Evolutionary conservation across 163 green algal genomes (phyloP).

Genomic region (Scenedesmus sp.): DNA sequence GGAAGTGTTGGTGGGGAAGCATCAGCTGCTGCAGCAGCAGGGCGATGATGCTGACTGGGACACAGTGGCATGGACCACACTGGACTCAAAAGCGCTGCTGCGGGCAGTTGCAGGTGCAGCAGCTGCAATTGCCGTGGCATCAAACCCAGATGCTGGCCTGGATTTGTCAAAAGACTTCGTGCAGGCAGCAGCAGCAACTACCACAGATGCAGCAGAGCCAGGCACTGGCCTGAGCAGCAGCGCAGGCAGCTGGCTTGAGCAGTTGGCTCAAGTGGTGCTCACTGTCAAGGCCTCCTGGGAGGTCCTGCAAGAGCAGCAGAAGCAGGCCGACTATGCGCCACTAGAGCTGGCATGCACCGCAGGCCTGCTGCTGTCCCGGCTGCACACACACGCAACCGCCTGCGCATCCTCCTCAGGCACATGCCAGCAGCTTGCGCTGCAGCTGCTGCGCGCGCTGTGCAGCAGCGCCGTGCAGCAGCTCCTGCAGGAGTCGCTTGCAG

Average conservation of each 20-base stretch:
- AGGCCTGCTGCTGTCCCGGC: conserved; percentile 25
- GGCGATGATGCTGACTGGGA: conserved; percentile 9
- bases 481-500: conserved; percentile 18
- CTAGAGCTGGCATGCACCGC: not conserved
- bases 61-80: not conserved
- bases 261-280: not conserved
- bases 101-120: not conserved
- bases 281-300: conserved; percentile 12
- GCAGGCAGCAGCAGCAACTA: not conserved
- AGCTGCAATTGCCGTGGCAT: not conserved
- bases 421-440: conserved; percentile 9
- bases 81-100: not conserved
- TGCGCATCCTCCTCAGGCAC: not conserved
- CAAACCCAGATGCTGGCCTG: not conserved
- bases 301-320: not conserved
- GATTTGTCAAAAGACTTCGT: not conserved
- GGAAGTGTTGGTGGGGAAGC: not conserved
- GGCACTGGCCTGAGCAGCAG: not conserved
- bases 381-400: not conserved
- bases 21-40: conserved; percentile 16
- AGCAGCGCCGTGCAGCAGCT: not conserved
- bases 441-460: conserved; percentile 17
- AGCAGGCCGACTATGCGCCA: conserved; percentile 12
- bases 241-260: conserved; percentile 5
- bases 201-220: not conserved